Percentiles rank a stretch among this genome's conserved stretches.
Evolutionary conservation across 129 eudicot species (phyloP).

Genomic region (Smallanthus sonchifolius): DNA sequence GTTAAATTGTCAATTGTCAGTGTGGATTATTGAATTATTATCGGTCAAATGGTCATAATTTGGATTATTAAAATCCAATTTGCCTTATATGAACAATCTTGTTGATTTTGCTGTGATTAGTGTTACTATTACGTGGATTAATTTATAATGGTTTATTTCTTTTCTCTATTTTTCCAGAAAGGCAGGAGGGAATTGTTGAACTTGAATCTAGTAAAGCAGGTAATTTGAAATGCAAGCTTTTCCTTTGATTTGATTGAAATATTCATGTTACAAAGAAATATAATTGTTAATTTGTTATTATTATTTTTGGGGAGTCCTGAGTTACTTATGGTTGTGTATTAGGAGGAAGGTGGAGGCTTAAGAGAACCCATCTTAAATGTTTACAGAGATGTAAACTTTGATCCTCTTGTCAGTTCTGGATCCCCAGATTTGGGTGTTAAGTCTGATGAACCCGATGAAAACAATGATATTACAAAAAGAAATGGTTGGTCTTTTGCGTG

Average conservation of each 20-base stretch:
- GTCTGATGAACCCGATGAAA: constrained; percentile 22
- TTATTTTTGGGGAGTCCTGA: constrained; percentile 8
- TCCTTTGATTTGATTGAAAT: not conserved
- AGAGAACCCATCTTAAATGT: constrained; percentile 57
- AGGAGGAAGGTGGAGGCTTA: constrained; percentile 59
- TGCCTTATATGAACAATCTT: not conserved
- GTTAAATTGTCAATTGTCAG: too few species aligned
- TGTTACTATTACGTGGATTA: not conserved
- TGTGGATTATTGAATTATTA: too few species aligned
- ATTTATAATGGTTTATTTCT: not conserved
- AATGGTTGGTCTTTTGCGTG: constrained; percentile 37
- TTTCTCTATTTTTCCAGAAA: constrained; percentile 40
- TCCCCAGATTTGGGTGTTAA: constrained; percentile 27
- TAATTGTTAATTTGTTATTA: not conserved
- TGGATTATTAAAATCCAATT: too few species aligned
- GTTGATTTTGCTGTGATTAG: constrained; percentile 14
- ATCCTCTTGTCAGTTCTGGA: constrained; percentile 28
- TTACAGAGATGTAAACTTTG: constrained; percentile 53
- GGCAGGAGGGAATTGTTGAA: constrained; percentile 58
- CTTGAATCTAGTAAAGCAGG: constrained; percentile 59
- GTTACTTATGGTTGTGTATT: constrained; percentile 8
- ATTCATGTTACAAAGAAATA: not conserved
- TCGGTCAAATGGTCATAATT: too few species aligned
- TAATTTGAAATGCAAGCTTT: constrained; percentile 20
- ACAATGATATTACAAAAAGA: constrained; percentile 18